These are phyloP conservation scores for Tetracladium maxilliforme DNA, from an alignment of 2,329 filamentous ascomycete species.

Conservation along the genomic window DNA sequence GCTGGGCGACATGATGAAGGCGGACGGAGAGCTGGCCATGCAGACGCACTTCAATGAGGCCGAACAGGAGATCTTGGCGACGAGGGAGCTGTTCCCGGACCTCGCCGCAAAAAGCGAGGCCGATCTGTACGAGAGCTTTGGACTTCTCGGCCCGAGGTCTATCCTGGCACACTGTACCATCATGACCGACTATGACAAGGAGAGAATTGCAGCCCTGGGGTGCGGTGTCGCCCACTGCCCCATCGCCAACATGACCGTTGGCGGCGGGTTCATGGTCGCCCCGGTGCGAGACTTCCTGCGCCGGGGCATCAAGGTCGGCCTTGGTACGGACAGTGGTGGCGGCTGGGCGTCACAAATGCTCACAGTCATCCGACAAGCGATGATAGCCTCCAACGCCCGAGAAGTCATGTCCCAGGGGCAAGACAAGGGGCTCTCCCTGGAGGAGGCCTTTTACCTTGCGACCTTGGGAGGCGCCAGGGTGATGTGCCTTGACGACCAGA, in stretches of 20 bases:
- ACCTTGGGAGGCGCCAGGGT: constrained; percentile 33
- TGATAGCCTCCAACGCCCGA: constrained; percentile 33
- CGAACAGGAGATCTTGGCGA: too few species aligned
- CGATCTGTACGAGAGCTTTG: constrained; percentile 18
- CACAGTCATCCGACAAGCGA: constrained; percentile 33
- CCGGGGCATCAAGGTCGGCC: constrained; percentile 26
- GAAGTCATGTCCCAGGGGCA: constrained; percentile 23
- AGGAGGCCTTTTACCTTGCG: constrained; percentile 27
- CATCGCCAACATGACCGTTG: constrained; percentile 33
- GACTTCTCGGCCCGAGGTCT: constrained; percentile 20
- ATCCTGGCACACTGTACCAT: constrained; percentile 36
- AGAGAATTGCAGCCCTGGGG: constrained; percentile 19
- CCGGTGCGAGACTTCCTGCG: constrained; percentile 26
- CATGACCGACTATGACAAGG: constrained; percentile 25
- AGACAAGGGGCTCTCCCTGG: constrained; percentile 5
- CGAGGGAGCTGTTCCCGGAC: too few species aligned
- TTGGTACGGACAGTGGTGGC: constrained; percentile 37
- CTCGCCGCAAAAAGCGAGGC: too few species aligned
- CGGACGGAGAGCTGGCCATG: too few species aligned
- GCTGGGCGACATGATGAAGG: too few species aligned
- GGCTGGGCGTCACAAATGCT: constrained; percentile 34
- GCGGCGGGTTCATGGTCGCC: constrained; percentile 34
- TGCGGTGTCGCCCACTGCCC: constrained; percentile 33
- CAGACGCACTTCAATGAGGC: too few species aligned
- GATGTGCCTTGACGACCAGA: too few species aligned